These are phyloP conservation scores for Xylariaceae sp. DNA, from an alignment of 2,329 filamentous ascomycete species.

Conservation along the genomic window DNA sequence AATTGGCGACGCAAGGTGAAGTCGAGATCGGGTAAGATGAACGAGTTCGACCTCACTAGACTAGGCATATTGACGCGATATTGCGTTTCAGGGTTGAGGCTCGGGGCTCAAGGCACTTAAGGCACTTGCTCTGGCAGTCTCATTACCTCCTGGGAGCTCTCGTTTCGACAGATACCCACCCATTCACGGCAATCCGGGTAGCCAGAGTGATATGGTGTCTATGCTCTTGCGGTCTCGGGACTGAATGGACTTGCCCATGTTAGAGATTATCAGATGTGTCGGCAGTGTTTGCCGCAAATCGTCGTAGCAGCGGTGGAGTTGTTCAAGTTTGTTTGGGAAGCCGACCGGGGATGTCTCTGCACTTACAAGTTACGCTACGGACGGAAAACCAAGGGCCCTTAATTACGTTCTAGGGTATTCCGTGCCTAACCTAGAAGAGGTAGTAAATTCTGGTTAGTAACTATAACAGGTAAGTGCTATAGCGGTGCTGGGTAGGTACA, in stretches of 20 bases:
- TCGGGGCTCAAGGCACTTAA: background rate
- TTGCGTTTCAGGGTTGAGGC: background rate
- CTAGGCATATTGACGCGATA: slow-evolving; percentile 26
- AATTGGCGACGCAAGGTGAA: slow-evolving; percentile 62
- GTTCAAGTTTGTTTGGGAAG: no score
- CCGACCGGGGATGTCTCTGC: no score
- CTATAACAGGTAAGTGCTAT: background rate
- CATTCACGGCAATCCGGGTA: background rate
- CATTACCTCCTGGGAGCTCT: background rate
- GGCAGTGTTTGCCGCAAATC: background rate
- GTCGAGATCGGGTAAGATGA: slow-evolving; percentile 48
- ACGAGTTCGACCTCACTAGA: slow-evolving; percentile 30
- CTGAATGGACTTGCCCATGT: background rate
- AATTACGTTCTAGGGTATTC: background rate
- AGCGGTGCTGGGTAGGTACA: background rate
- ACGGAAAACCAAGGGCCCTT: no score
- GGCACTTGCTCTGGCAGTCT: background rate
- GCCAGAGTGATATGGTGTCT: background rate
- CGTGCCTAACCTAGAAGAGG: background rate
- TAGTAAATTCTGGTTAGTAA: background rate
- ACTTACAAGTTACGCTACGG: no score
- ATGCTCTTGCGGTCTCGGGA: background rate
- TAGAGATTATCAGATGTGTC: background rate
- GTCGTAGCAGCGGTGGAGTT: no score
- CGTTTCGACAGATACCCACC: background rate